Percentiles rank a stretch among this genome's conserved stretches.
Evolutionary conservation across 495 filamentous ascomycete species (phyloP).

Genomic region (Xylaria nigripes): DNA sequence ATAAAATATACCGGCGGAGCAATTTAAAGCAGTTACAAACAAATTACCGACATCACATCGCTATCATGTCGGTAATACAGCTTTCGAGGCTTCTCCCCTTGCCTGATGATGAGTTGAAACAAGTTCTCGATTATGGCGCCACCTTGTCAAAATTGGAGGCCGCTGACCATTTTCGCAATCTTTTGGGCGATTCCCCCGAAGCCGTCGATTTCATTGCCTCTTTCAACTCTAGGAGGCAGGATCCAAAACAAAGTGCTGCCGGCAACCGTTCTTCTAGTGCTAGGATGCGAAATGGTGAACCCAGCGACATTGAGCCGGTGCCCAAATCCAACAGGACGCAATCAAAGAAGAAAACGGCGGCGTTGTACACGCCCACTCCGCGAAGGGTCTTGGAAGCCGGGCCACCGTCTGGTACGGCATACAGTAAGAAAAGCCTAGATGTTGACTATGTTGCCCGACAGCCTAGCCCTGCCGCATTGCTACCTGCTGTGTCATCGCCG

Average conservation of each 20-base stretch:
- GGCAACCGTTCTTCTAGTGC: neutral
- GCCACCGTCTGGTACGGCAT: constrained; percentile 28
- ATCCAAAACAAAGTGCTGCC: constrained; percentile 21
- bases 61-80: constrained; percentile 52
- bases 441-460: constrained; percentile 33
- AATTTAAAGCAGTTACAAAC: too few relatives aligned
- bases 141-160: constrained; percentile 62
- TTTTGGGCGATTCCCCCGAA: constrained; percentile 79
- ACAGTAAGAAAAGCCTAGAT: constrained; percentile 36
- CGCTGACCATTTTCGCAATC: constrained; percentile 74
- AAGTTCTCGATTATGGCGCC: constrained; percentile 72
- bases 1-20: neutral
- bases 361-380: constrained; percentile 53
- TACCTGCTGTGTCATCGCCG: constrained; percentile 29
- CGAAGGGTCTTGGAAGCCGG: constrained; percentile 52
- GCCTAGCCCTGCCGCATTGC: constrained; percentile 27
- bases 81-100: constrained; percentile 72
- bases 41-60: neutral
- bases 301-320: constrained; percentile 24
- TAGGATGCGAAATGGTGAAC: neutral
- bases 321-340: constrained; percentile 22
- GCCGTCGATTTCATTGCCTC: constrained; percentile 85
- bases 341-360: constrained; percentile 51
- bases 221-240: constrained; percentile 68
- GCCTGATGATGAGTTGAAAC: constrained; percentile 70